Evolutionary conservation across 805 yeast species (phyloP).

Genomic region (Candida yuanshanica): DNA sequence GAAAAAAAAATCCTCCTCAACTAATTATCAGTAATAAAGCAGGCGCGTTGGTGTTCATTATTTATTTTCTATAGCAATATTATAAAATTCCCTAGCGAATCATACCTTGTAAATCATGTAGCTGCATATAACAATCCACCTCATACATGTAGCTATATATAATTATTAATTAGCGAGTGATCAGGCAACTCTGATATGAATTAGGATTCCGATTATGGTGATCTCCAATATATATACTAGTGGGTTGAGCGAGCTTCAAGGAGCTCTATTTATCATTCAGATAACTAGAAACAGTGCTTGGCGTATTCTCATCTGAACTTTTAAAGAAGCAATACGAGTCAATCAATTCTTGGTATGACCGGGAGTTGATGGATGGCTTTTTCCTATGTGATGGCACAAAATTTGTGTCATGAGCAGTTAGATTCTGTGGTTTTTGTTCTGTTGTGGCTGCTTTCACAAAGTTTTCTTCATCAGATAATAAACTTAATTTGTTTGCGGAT

Average conservation of each 20-base stretch:
- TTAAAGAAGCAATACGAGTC: constrained; percentile 58
- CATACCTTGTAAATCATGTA: no score
- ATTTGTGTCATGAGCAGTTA: not conserved
- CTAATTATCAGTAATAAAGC: no score
- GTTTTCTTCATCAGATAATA: not conserved
- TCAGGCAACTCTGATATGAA: not conserved
- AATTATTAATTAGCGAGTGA: not conserved
- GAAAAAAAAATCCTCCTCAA: no score
- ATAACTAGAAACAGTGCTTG: constrained; percentile 5
- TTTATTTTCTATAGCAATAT: no score
- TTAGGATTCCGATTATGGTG: not conserved
- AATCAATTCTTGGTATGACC: constrained; percentile 49
- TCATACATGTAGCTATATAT: no score
- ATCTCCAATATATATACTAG: no score
- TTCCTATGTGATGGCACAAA: constrained; percentile 2
- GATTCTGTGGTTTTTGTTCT: not conserved
- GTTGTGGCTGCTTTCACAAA: not conserved
- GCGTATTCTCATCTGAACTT: constrained; percentile 15
- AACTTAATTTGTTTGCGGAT: not conserved
- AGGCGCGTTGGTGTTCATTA: no score
- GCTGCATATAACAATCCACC: no score
- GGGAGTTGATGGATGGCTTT: constrained; percentile 40
- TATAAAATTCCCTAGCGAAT: no score
- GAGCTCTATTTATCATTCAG: not conserved
- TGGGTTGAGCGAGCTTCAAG: not conserved